Evolutionary conservation across 441 rosid genomes (phyloP).

Genomic region (Arabidopsis lyrata): DNA sequence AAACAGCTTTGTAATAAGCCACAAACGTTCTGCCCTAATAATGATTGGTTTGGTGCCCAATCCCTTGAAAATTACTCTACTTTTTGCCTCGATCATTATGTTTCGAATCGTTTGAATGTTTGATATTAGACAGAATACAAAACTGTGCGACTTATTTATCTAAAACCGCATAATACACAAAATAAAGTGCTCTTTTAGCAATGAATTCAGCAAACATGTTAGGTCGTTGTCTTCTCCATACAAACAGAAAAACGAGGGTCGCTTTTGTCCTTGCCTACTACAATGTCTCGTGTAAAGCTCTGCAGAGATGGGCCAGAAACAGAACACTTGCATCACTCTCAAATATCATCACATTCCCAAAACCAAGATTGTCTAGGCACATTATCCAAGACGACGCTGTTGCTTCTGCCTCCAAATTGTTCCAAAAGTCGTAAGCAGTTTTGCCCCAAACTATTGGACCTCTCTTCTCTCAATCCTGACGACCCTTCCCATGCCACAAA

Average conservation of each 20-base stretch:
- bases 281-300: neutral
- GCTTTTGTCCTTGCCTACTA: neutral
- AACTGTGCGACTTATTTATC: too few relatives aligned
- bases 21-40: constrained; percentile 4
- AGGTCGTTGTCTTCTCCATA: neutral
- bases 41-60: neutral
- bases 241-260: neutral
- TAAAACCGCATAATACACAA: too few relatives aligned
- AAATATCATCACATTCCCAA: neutral
- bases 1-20: constrained; percentile 23
- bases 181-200: neutral
- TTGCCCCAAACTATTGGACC: constrained; percentile 5
- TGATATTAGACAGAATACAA: too few relatives aligned
- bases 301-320: neutral
- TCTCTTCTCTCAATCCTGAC: neutral
- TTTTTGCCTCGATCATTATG: too few relatives aligned
- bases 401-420: neutral
- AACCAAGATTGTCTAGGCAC: constrained; percentile 9
- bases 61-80: neutral
- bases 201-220: neutral
- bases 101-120: too few relatives aligned
- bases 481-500: neutral
- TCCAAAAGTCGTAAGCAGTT: neutral
- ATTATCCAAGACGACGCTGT: neutral
- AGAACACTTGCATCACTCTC: neutral